Percentiles rank a stretch among this genome's conserved stretches.
phyloP scores from a whole-genome alignment of 495 filamentous ascomycete genomes.

The Gamarada debralockiae region DNA sequence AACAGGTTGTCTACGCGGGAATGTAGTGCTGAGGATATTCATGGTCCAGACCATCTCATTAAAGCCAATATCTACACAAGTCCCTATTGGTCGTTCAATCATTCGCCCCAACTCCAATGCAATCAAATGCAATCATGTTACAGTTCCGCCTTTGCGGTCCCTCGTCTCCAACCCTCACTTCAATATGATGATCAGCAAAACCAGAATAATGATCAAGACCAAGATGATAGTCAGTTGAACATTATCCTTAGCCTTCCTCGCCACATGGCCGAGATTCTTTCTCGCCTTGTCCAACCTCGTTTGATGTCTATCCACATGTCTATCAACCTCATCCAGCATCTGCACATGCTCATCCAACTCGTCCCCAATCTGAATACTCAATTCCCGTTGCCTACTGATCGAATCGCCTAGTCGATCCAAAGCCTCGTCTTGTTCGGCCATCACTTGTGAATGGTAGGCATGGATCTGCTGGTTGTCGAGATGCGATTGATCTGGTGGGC shows the following conservation, averaged over 20 bases:
- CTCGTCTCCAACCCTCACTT: slow-evolving; percentile 45
- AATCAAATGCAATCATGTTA: background rate
- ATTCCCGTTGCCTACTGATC: slow-evolving; percentile 87
- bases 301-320: slow-evolving; percentile 76
- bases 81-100: background rate
- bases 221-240: slow-evolving; percentile 76
- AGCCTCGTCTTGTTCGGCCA: slow-evolving; percentile 87
- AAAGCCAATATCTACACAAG: background rate
- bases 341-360: slow-evolving; percentile 88
- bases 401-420: slow-evolving; percentile 81
- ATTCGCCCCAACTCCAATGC: slow-evolving; percentile 26
- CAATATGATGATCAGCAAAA: slow-evolving; percentile 73
- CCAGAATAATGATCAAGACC: slow-evolving; percentile 69
- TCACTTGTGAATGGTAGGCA: slow-evolving; percentile 70
- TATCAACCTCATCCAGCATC: slow-evolving; percentile 85
- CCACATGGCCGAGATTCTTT: slow-evolving; percentile 64
- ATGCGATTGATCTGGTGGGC: slow-evolving; percentile 53
- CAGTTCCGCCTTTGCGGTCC: background rate
- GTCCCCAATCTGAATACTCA: slow-evolving; percentile 94
- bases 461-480: slow-evolving; percentile 86
- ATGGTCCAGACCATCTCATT: background rate
- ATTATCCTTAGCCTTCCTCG: slow-evolving; percentile 70
- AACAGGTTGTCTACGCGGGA: too few species aligned
- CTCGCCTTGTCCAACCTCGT: slow-evolving; percentile 68
- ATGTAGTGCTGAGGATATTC: background rate